Evolutionary conservation across 441 rosid genomes (phyloP), one percentile per base, ranked within the genome.

Genomic region (Adansonia gregorii): DNA sequence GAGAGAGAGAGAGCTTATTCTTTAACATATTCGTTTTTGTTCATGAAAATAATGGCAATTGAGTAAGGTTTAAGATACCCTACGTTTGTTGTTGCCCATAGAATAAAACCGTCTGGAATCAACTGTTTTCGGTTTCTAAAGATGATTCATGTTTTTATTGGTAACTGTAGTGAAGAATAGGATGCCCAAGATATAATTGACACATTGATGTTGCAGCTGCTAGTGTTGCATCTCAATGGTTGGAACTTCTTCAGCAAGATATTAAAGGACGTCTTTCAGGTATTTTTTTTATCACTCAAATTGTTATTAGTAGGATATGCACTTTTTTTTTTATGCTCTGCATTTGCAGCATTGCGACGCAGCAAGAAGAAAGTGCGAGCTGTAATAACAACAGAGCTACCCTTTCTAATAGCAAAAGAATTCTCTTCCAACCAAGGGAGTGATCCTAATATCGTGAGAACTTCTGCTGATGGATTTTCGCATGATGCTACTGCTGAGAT

Each of bases 241-340:
- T 95, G 87, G 97, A 94, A 46, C 94, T 95, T 82, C 93, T 95
- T 81, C 91, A 94, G 78, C 97, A 95, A 84, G 98, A 95, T 86
- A 87, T 94, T 74, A 91, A 83, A 73, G 95, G 95, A 76, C 93
- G 99, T n/a, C 91, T 61, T 27, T 27, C 43, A 27, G 43, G 43
- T 27, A 61, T 27, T 27, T 61, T 27, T 17, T 14, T 35, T 35
- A 5, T 61, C 67, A 61, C 43, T 61, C 43, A 61, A 61, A 11
- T 15, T 24, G 67, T 27, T 61, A n/a, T 27, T 14, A 61, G 41
- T 27, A 61, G 43, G 17, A 61, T 27, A 27, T 20, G 17, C 49
- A 12, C 43, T 12, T 71, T 54, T 78, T 35, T 8, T 76, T 74
- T 19, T 74, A 56, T 81, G 43, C 83, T 77, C 12, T 85, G 59